Evolutionary conservation across 164 flowering plant species (phyloP).

Genomic region (Tetracentron sinense): DNA sequence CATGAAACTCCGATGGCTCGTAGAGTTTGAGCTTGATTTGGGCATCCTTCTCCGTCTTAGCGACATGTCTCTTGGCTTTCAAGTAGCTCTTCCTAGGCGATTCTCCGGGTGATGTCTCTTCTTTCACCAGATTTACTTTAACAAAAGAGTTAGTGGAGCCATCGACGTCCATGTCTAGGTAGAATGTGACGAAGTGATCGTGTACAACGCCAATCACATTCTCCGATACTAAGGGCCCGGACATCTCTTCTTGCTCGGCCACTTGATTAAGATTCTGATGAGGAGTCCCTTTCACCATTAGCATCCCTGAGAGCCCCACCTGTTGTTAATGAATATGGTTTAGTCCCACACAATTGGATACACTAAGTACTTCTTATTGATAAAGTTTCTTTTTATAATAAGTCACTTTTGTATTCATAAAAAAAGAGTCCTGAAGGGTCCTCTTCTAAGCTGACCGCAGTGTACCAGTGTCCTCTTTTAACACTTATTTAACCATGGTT

Average conservation of each 20-base stretch:
- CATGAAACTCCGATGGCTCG: conserved; percentile 81
- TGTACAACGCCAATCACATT: conserved; percentile 55
- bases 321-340: conserved; percentile 9
- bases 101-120: conserved; percentile 35
- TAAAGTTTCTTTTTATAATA: no score
- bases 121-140: conserved; percentile 46
- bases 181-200: conserved; percentile 58
- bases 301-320: conserved; percentile 59
- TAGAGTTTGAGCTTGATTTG: conserved; percentile 76
- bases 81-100: conserved; percentile 76
- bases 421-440: no score
- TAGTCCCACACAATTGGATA: no score
- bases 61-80: conserved; percentile 53
- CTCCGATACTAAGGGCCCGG: conserved; percentile 51
- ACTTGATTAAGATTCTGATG: conserved; percentile 33
- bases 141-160: conserved; percentile 72
- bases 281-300: conserved; percentile 45
- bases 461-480: no score
- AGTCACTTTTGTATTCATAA: no score
- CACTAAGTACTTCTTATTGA: no score
- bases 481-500: no score
- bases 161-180: conserved; percentile 68
- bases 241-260: conserved; percentile 23
- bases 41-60: conserved; percentile 83
- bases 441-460: no score